Evolutionary conservation across 1,284 basidiomycete species (phyloP), one percentile per base, ranked within the genome.

Genomic region (Rhodotorula sp.): DNA sequence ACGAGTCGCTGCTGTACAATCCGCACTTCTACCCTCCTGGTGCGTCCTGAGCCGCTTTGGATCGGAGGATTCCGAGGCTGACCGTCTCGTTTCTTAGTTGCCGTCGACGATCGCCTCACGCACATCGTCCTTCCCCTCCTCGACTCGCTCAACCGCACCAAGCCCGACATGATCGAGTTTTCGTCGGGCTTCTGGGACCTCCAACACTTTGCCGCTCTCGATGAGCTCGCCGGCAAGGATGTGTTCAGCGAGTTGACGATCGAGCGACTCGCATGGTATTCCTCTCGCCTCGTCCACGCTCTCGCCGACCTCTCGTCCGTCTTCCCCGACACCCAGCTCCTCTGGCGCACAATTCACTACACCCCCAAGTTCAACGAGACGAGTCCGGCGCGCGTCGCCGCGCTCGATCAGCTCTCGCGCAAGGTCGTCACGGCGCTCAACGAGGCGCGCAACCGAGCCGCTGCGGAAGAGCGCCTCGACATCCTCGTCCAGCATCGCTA

Each of bases 161-260:
- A 56, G 6, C 71, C 71, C 59, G 68, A 72, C 64, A 48, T 74
- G 48, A 64, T 74, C 64, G 70, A 72, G 53, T 68, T 74, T 49
- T 67, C 68, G 8, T 68, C 68, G 20, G 71, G 73, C 11, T 66
- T 72, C 58, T 74, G 71, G 71, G 73, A 74, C 51, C 66, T 74
- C 9, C 73, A 71, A 22, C 73, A 74, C 67, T 74, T 74, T 44
- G 53, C 68, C 36, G 67, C 66, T 0, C 52, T 70, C 57, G 73
- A 74, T 62, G 47, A 66, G 22, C 57, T 61, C 15, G 24, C 44
- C 32, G 58, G 59, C n/a, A 17, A 52, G 5, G 63, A 66, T 30
- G 55, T 53, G 0, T 47, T 52, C 34, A 7, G 32, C 49, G 70
- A 69, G 20, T 59, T 74, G 4, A 56, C 66, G 7, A 27, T 54